Base-by-base conservation (phyloP, 306 rosid genomes). In the Abrus pulchellus region DNA sequence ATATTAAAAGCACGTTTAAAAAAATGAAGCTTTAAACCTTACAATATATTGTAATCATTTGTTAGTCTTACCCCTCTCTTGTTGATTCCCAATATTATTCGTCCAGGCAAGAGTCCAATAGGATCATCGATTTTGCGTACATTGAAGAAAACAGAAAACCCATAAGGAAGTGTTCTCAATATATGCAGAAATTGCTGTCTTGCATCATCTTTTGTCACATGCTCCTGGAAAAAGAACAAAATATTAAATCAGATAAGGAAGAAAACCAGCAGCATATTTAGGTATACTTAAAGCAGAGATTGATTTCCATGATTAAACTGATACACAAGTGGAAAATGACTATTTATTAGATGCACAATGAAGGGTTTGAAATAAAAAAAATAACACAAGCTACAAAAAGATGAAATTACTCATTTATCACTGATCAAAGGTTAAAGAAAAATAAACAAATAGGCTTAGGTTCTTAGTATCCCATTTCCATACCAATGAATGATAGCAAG, bases 121-220 rank as follows among this genome's bases (percentile, higher is more conserved):
- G 98, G 98, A 86, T 94, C 97, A 83, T 94, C 97, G 77, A 94
- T 94, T 92, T 91, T 94, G 43, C 97, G 97, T 71, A 94, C 91
- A 75, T 92, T 85, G 81, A 94, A 94, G 85, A 94, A 94, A 55
- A 94, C 94, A 32, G 98, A 91, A 86, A 87, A 88, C 68, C 98
- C 98, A 57, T 91, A 94, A 41, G 97, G 98, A 91, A 94, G 93
- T 62, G 92, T 79, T 83, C 92, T 92, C 76, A 94, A 84, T 79
- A 92, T 90, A 33, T 97, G 94, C 75, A 94, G 82, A 83, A 94
- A 91, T 32, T 94, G 98, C 48, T 92, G 97, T 77, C 97, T 94
- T 68, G 98, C 98, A 65, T 92, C 98, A 41, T 94, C 98, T 83
- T 91, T 94, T 14, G 91, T 90, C 85, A 92, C 68, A 82, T 90